Evolutionary conservation across 129 eudicot genomes (phyloP).

Genomic region (Escallonia herrerae): DNA sequence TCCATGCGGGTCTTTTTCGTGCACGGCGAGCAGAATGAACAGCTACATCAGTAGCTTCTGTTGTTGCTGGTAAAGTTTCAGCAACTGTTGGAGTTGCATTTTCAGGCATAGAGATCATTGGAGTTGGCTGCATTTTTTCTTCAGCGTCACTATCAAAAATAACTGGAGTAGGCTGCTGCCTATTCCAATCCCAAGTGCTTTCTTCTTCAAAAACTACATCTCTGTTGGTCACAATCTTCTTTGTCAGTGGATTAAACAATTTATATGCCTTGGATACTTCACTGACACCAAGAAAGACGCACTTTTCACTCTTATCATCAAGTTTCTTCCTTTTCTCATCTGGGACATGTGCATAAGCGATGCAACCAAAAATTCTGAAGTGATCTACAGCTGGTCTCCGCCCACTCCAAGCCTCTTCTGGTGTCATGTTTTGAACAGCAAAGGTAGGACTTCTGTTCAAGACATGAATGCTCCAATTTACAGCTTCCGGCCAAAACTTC

Average conservation of each 20-base stretch:
- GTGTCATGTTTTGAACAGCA: not conserved
- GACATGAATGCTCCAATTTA: not conserved
- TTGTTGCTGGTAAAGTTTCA: not conserved
- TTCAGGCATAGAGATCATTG: no score
- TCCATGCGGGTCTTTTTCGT: not conserved
- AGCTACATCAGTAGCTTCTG: not conserved
- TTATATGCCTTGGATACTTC: not conserved
- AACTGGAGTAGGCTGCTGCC: not conserved
- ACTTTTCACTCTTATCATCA: not conserved
- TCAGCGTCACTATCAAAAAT: not conserved
- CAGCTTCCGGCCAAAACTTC: conserved; percentile 6
- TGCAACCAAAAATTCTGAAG: not conserved
- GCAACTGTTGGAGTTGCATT: not conserved
- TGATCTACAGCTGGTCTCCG: not conserved
- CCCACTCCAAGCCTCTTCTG: conserved; percentile 2
- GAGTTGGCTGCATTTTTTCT: no score
- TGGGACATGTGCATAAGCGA: conserved; percentile 5
- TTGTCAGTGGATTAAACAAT: not conserved
- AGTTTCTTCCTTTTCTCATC: not conserved
- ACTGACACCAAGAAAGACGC: not conserved
- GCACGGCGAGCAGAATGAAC: not conserved
- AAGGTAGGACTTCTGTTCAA: not conserved
- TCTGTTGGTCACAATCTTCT: not conserved
- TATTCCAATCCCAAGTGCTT: not conserved
- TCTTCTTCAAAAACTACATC: conserved; percentile 2